These are phyloP conservation scores for Platismatia glauca DNA, from an alignment of 495 filamentous ascomycete genomes.

Conservation along the genomic window DNA sequence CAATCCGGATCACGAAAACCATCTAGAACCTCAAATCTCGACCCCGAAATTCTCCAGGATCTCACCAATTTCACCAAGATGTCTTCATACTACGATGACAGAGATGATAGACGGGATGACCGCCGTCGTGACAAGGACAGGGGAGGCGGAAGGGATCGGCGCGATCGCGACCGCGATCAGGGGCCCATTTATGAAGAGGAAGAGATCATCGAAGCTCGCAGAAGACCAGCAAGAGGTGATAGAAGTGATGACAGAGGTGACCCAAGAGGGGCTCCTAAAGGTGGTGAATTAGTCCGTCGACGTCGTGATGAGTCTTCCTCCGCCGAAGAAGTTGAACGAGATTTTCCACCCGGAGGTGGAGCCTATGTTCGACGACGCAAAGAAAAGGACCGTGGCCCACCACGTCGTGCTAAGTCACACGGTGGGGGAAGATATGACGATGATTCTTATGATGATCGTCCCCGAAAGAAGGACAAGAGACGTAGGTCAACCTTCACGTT, in stretches of 20 bases:
- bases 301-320: conserved; percentile 46
- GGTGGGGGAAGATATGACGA: conserved; percentile 38
- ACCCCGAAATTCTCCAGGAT: not conserved
- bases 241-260: conserved; percentile 1
- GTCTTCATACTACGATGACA: conserved; percentile 19
- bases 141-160: conserved; percentile 11
- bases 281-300: conserved; percentile 43
- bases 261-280: not conserved
- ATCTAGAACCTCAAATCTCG: not conserved
- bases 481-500: conserved; percentile 26
- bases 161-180: conserved; percentile 9
- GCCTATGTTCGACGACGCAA: conserved; percentile 39
- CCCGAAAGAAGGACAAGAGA: conserved; percentile 41
- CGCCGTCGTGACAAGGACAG: conserved; percentile 15
- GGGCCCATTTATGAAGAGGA: conserved; percentile 20
- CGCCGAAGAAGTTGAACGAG: conserved; percentile 58
- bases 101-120: conserved; percentile 13
- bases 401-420: conserved; percentile 41
- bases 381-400: conserved; percentile 33
- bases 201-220: conserved; percentile 21
- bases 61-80: not conserved
- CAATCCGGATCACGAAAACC: not conserved
- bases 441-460: conserved; percentile 49
- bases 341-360: conserved; percentile 49
- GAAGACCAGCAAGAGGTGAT: conserved; percentile 15